These are phyloP conservation scores for Clarkia xantiana DNA, from an alignment of 345 rosid genomes.

Conservation along the genomic window DNA sequence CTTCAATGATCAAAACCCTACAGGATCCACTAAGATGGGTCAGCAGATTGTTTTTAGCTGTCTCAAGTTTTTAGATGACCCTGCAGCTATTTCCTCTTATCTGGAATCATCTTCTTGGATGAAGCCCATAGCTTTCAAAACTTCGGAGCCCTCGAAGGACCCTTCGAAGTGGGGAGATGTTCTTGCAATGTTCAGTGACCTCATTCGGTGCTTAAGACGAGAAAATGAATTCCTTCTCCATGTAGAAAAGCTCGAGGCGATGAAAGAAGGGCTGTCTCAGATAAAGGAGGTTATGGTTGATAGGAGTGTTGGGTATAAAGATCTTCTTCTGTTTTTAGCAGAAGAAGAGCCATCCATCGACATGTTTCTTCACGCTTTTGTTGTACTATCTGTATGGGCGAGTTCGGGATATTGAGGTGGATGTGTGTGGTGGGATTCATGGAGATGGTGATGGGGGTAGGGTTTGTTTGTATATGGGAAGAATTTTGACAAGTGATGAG, in stretches of 20 bases:
- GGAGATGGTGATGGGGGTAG: constrained; percentile 13
- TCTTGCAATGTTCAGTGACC: constrained; percentile 62
- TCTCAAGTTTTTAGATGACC: constrained; percentile 40
- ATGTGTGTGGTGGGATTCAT: constrained; percentile 46
- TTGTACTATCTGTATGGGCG: constrained; percentile 53
- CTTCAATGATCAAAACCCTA: constrained; percentile 19
- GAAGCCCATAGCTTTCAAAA: constrained; percentile 35
- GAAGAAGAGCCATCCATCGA: constrained; percentile 62
- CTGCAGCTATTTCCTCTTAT: constrained; percentile 16
- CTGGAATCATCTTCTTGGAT: constrained; percentile 55
- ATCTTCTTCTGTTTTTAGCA: constrained; percentile 38
- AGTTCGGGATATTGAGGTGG: constrained; percentile 54
- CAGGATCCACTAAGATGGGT: constrained; percentile 32
- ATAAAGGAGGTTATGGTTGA: constrained; percentile 56
- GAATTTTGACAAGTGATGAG: constrained; percentile 44
- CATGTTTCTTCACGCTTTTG: constrained; percentile 59
- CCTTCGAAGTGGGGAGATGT: constrained; percentile 62
- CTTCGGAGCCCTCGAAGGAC: constrained; percentile 11
- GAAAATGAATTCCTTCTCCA: constrained; percentile 34
- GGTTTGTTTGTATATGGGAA: constrained; percentile 41
- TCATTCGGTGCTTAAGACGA: constrained; percentile 30
- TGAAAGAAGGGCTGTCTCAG: constrained; percentile 77
- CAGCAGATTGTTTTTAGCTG: constrained; percentile 54
- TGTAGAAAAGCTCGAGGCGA: constrained; percentile 41
- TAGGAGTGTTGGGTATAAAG: constrained; percentile 49